phyloP scores from a whole-genome alignment of 306 rosid species.

The Dryas alaskensis region DNA sequence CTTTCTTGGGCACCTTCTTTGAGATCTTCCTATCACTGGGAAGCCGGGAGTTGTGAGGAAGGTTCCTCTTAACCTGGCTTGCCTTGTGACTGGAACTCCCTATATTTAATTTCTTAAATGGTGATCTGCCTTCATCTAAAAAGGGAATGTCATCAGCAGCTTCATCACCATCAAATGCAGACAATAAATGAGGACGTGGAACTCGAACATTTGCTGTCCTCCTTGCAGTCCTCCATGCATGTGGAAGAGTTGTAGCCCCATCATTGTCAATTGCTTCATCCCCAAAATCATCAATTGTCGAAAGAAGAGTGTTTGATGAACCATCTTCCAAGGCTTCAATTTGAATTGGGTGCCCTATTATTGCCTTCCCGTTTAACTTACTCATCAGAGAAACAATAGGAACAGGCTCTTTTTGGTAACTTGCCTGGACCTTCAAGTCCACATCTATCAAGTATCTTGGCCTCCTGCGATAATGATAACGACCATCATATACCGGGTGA shows the following conservation, averaged over 20 bases:
- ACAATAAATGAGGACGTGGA: constrained; percentile 70
- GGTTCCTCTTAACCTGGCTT: constrained; percentile 43
- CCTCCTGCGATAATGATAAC: constrained; percentile 49
- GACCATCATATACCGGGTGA: constrained; percentile 41
- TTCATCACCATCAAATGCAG: constrained; percentile 56
- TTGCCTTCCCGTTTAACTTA: constrained; percentile 80
- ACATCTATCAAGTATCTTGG: constrained; percentile 66
- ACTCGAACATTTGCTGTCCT: constrained; percentile 89
- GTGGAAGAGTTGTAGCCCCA: constrained; percentile 67
- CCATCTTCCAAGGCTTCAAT: constrained; percentile 79
- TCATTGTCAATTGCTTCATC: constrained; percentile 56
- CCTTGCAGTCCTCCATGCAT: constrained; percentile 97
- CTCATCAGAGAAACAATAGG: constrained; percentile 92
- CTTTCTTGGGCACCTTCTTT: constrained; percentile 64
- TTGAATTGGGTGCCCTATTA: constrained; percentile 90
- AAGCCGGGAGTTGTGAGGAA: constrained; percentile 32
- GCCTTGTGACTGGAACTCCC: constrained; percentile 58
- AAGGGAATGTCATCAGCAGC: constrained; percentile 40
- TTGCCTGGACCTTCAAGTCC: constrained; percentile 84
- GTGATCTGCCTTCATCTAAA: constrained; percentile 50
- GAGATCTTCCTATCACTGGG: constrained; percentile 52
- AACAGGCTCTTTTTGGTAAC: constrained; percentile 78
- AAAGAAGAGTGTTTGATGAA: constrained; percentile 55
- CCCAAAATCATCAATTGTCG: constrained; percentile 52
- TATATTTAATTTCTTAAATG: constrained; percentile 43